Conservation (phyloP, 1,139 yeast genomes). For the Komagataea norvegica region DNA sequence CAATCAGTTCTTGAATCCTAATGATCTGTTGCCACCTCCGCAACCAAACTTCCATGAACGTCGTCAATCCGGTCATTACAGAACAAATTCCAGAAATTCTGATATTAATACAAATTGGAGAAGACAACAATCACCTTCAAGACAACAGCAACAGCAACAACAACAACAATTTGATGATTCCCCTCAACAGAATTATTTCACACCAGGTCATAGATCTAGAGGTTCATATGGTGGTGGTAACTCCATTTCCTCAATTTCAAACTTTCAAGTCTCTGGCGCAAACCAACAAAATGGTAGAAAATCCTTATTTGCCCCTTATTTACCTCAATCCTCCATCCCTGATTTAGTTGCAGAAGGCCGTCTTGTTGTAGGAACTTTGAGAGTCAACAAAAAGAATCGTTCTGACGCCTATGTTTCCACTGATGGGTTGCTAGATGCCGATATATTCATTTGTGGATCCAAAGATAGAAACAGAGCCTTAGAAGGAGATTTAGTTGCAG, state of each 20-base stretch:
- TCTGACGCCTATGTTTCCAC: slow-evolving; percentile 97
- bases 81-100: slow-evolving; percentile 44
- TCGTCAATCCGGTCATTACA: slow-evolving; percentile 48
- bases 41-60: slow-evolving; percentile 35
- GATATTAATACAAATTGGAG: slow-evolving; percentile 53
- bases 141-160: slow-evolving; percentile 21
- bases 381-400: slow-evolving; percentile 93
- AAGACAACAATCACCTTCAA: slow-evolving; percentile 32
- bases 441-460: slow-evolving; percentile 96
- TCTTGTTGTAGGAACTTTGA: slow-evolving; percentile 83
- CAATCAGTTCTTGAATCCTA: slow-evolving; percentile 14
- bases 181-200: slow-evolving; percentile 35
- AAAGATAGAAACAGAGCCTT: slow-evolving; percentile 96
- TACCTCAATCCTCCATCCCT: slow-evolving; percentile 91
- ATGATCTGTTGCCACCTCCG: slow-evolving; percentile 22
- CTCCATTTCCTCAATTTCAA: slow-evolving; percentile 36
- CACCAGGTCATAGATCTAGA: slow-evolving; percentile 77
- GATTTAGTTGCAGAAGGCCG: slow-evolving; percentile 86
- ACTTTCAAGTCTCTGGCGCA: slow-evolving; percentile 16
- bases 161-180: slow-evolving; percentile 12
- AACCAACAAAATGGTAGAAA: slow-evolving; percentile 47
- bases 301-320: slow-evolving; percentile 90
- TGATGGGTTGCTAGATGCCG: slow-evolving; percentile 92
- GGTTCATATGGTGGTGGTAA: slow-evolving; percentile 73
- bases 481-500: slow-evolving; percentile 95